Conservation (phyloP, 2,329 filamentous ascomycete genomes). For the Colletotrichum falcatum region DNA sequence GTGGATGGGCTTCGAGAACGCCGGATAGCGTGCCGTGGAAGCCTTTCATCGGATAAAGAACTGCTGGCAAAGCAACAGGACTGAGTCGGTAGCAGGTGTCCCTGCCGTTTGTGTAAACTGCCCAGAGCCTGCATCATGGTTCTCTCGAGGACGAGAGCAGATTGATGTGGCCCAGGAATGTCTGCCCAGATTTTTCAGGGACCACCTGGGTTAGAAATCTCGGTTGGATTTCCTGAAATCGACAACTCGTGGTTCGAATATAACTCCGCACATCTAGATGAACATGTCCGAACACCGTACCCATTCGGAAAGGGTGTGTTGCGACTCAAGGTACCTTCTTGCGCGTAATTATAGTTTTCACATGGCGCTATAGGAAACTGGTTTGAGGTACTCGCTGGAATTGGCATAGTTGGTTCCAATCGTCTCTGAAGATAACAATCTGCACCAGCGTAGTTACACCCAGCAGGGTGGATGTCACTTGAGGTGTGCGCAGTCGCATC, state of each 20-base stretch:
- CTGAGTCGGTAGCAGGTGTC: conserved; percentile 33
- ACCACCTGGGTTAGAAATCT: not conserved
- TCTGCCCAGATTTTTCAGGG: conserved; percentile 7
- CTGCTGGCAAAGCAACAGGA: not conserved
- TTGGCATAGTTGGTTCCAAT: conserved; percentile 14
- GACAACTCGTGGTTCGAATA: conserved; percentile 6
- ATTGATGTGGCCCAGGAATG: not conserved
- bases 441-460: not conserved
- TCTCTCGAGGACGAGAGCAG: conserved; percentile 18
- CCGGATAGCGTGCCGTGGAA: conserved; percentile 12
- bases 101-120: conserved; percentile 14
- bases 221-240: conserved; percentile 17
- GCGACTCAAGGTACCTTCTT: conserved; percentile 21
- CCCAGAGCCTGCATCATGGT: conserved; percentile 25
- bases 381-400: not conserved
- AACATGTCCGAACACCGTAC: not conserved
- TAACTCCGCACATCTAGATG: conserved; percentile 8
- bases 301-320: conserved; percentile 17
- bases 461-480: not conserved
- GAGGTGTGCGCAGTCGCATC: not conserved
- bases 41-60: conserved; percentile 22
- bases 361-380: conserved; percentile 14
- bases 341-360: conserved; percentile 17
- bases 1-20: conserved; percentile 33
- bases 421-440: not conserved